Percentiles rank a stretch among this genome's conserved stretches.
Conservation (phyloP, 2,329 filamentous ascomycete genomes). For the Aulographum hederae region DNA sequence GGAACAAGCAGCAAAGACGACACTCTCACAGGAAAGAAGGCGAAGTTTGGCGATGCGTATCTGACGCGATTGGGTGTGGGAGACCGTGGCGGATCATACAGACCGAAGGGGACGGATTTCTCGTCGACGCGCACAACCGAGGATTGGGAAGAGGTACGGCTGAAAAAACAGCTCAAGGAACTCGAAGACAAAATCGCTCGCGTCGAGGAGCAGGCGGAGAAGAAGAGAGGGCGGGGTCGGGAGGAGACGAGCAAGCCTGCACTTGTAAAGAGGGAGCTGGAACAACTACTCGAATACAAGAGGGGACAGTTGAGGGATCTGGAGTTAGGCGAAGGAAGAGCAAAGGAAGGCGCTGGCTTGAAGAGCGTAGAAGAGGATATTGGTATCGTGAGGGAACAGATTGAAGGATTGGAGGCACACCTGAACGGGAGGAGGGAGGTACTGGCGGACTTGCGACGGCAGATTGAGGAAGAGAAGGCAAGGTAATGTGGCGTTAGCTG, state of each 20-base stretch:
- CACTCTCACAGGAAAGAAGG: constrained; percentile 66
- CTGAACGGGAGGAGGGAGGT: constrained; percentile 56
- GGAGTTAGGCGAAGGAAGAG: constrained; percentile 52
- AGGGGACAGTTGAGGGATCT: constrained; percentile 56
- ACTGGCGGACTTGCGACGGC: constrained; percentile 55
- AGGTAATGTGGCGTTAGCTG: too few relatives aligned
- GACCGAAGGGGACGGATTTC: constrained; percentile 79
- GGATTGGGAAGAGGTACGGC: constrained; percentile 92
- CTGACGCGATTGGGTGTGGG: constrained; percentile 69
- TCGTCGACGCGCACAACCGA: constrained; percentile 64
- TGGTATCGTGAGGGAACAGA: constrained; percentile 78
- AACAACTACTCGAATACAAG: constrained; percentile 93
- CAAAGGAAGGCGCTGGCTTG: constrained; percentile 50
- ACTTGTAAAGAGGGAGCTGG: constrained; percentile 81
- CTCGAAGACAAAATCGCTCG: constrained; percentile 74
- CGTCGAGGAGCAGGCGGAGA: constrained; percentile 54
- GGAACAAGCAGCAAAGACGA: constrained; percentile 55
- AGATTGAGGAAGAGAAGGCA: constrained; percentile 75
- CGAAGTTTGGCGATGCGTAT: constrained; percentile 95
- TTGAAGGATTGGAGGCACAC: constrained; percentile 77
- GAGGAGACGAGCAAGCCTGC: constrained; percentile 72
- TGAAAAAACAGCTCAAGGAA: constrained; percentile 83
- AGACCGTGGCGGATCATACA: constrained; percentile 53
- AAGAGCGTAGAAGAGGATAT: constrained; percentile 73
- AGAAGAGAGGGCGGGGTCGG: constrained; percentile 34